phyloP scores from a whole-genome alignment of 1,284 basidiomycete species.

The Cutaneotrichosporon cavernicola region DNA sequence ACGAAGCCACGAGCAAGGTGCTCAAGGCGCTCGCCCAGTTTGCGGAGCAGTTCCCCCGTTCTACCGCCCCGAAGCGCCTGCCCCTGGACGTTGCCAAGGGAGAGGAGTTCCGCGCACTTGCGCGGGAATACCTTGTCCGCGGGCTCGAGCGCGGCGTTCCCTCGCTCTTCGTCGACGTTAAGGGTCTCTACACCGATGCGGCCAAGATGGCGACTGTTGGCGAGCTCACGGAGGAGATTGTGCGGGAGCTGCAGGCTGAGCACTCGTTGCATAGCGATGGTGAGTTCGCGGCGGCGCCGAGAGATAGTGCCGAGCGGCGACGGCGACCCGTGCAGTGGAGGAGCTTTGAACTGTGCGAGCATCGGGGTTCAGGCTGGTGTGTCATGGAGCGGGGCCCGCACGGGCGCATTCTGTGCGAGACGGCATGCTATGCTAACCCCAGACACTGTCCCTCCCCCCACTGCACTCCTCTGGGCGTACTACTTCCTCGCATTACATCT shows the following conservation, averaged over 20 bases:
- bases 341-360: background rate
- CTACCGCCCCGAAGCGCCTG: conserved; percentile 70
- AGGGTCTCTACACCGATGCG: conserved; percentile 70
- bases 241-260: conserved; percentile 47
- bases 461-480: conserved; percentile 88
- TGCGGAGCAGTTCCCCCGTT: conserved; percentile 63
- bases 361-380: background rate
- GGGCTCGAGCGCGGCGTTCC: conserved; percentile 85
- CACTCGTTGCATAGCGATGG: conserved; percentile 46
- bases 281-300: conserved; percentile 23
- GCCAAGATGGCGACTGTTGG: conserved; percentile 69
- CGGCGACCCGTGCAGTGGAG: background rate
- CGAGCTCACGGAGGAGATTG: conserved; percentile 65
- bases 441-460: conserved; percentile 63
- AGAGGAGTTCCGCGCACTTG: conserved; percentile 66
- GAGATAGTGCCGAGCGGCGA: background rate
- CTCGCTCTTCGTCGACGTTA: conserved; percentile 90
- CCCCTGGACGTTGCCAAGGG: conserved; percentile 67
- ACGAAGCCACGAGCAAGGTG: conserved; percentile 59
- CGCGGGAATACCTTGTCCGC: conserved; percentile 67
- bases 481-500: conserved; percentile 94
- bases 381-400: background rate
- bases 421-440: conserved; percentile 10
- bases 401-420: background rate
- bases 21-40: conserved; percentile 64